A percentile compares a stretch with the other conserved stretches of the same genome.
Conservation (phyloP, 192 early-diverging fungal species). For the Mortierella claussenii region DNA sequence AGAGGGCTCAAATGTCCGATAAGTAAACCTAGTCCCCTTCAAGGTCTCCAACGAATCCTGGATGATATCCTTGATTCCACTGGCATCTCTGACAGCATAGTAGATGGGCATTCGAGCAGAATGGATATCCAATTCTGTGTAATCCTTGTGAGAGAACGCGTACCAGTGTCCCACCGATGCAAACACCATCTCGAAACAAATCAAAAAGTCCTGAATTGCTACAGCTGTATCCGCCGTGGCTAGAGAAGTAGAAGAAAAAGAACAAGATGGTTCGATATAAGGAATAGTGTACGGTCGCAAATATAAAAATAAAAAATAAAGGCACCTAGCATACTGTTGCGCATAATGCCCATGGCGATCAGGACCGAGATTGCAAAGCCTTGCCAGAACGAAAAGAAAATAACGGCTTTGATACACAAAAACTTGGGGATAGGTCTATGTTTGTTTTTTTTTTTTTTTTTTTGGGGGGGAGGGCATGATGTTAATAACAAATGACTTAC, state of each 20-base stretch:
- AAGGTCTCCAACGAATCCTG: constrained; percentile 84
- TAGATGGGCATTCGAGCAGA: constrained; percentile 80
- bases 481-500: too few relatives aligned
- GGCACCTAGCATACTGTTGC: constrained; percentile 61
- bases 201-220: constrained; percentile 88
- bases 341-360: constrained; percentile 77
- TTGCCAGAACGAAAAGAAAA: constrained; percentile 97
- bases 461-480: too few relatives aligned
- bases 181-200: constrained; percentile 90
- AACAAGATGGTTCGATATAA: too few relatives aligned
- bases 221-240: constrained; percentile 56
- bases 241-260: constrained; percentile 24
- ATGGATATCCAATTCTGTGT: constrained; percentile 70
- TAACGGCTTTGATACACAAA: constrained; percentile 89
- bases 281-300: too few relatives aligned
- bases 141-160: constrained; percentile 84
- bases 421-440: constrained; percentile 92
- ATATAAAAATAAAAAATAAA: not conserved
- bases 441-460: not conserved
- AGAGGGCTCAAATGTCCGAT: constrained; percentile 80
- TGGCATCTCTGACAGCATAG: constrained; percentile 82
- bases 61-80: constrained; percentile 86
- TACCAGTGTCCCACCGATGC: constrained; percentile 83
- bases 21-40: constrained; percentile 81
- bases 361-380: constrained; percentile 85